Conservation (phyloP, 2,329 filamentous ascomycete genomes). For the Paraphaeosphaeria minitans region DNA sequence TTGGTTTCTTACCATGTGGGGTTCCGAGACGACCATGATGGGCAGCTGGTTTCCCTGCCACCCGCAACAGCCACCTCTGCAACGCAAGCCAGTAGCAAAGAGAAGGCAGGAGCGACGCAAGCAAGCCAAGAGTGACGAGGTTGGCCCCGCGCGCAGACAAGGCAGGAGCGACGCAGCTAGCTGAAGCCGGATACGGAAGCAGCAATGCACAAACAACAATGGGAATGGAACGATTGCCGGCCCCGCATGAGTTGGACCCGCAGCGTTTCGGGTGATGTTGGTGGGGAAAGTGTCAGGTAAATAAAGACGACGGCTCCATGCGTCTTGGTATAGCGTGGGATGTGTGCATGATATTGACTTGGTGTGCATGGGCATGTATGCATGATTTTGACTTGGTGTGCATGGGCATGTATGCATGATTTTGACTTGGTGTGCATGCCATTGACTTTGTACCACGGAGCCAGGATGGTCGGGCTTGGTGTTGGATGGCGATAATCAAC, state of each 20-base stretch:
- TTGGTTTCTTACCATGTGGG: background rate
- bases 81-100: background rate
- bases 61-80: background rate
- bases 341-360: no score
- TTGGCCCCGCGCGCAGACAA: background rate
- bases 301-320: conserved; percentile 4
- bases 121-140: no score
- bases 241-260: background rate
- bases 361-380: no score
- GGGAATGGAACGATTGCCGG: background rate
- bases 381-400: no score
- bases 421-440: no score
- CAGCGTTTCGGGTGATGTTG: background rate
- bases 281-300: background rate
- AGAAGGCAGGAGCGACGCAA: no score
- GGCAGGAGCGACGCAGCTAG: background rate
- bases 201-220: background rate
- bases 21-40: background rate
- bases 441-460: background rate
- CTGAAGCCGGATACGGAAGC: background rate
- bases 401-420: no score
- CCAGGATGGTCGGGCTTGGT: background rate
- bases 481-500: background rate
- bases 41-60: background rate
- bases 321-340: background rate